phyloP scores from a whole-genome alignment of 1,139 yeast genomes.

The Blastobotrys serpentis region DNA sequence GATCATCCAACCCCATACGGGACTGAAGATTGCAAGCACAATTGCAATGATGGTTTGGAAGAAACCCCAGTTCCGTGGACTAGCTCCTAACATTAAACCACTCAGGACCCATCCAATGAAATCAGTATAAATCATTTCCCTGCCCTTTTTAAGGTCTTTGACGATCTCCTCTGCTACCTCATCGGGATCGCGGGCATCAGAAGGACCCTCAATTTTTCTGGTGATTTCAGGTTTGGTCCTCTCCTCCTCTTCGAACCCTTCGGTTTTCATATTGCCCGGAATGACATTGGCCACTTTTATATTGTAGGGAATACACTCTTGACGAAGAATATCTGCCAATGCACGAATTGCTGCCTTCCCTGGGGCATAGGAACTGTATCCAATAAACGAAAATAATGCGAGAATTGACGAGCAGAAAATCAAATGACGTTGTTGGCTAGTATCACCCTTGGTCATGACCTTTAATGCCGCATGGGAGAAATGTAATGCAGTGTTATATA shows the following conservation, averaged over 20 bases:
- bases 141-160: slow-evolving; percentile 58
- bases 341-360: slow-evolving; percentile 78
- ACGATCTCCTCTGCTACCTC: slow-evolving; percentile 65
- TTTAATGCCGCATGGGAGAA: slow-evolving; percentile 60
- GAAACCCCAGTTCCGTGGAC: slow-evolving; percentile 63
- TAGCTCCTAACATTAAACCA: slow-evolving; percentile 63
- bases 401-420: slow-evolving; percentile 78
- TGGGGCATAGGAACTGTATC: slow-evolving; percentile 90
- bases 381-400: slow-evolving; percentile 84
- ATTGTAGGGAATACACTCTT: slow-evolving; percentile 70
- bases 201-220: slow-evolving; percentile 78
- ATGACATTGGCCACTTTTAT: slow-evolving; percentile 56
- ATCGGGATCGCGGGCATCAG: slow-evolving; percentile 65
- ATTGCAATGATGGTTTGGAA: slow-evolving; percentile 40
- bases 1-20: slow-evolving; percentile 57
- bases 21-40: slow-evolving; percentile 60
- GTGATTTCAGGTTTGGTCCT: slow-evolving; percentile 85
- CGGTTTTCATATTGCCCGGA: slow-evolving; percentile 89
- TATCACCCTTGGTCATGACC: slow-evolving; percentile 39
- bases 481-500: slow-evolving; percentile 72
- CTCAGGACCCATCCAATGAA: slow-evolving; percentile 80
- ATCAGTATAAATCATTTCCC: slow-evolving; percentile 79
- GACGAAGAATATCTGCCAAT: slow-evolving; percentile 72
- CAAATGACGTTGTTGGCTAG: slow-evolving; percentile 49
- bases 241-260: slow-evolving; percentile 82